Evolutionary conservation across 345 rosid genomes (phyloP).

Genomic region (Psidium guajava): DNA sequence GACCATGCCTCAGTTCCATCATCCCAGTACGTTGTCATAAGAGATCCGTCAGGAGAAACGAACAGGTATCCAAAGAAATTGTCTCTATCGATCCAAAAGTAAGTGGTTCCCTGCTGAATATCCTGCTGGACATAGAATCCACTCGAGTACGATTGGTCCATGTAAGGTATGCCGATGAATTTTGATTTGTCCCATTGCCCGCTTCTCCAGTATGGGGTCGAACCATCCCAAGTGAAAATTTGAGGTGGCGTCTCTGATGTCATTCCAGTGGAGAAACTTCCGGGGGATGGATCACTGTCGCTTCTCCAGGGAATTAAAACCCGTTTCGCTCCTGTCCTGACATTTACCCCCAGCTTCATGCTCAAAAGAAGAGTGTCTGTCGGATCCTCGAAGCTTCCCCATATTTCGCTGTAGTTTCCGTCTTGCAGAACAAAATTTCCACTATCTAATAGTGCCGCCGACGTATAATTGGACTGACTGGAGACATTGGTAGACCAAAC

Average conservation of each 20-base stretch:
- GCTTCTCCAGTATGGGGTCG: neutral
- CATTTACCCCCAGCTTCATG: constrained; percentile 22
- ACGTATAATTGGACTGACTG: neutral
- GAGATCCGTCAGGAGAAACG: constrained; percentile 5
- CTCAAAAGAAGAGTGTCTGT: constrained; percentile 18
- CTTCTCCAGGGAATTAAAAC: constrained; percentile 19
- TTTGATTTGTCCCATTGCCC: constrained; percentile 6
- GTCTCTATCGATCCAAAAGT: neutral
- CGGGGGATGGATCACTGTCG: constrained; percentile 16
- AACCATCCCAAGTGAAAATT: constrained; percentile 3
- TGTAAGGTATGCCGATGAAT: neutral
- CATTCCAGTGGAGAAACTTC: constrained; percentile 7
- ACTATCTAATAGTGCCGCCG: constrained; percentile 11
- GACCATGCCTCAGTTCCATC: constrained; percentile 1
- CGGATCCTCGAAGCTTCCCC: constrained; percentile 31
- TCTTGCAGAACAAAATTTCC: constrained; percentile 22
- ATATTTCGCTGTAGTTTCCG: neutral
- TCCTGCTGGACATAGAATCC: neutral
- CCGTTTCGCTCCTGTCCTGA: neutral
- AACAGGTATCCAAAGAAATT: neutral
- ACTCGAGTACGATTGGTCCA: neutral
- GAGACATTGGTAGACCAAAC: constrained; percentile 16
- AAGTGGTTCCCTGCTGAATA: neutral
- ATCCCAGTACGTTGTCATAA: constrained; percentile 4
- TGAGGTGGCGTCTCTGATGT: constrained; percentile 16